Evolutionary conservation across 208 protist genomes (phyloP).

Genomic region (Entamoeba nuttalli): DNA sequence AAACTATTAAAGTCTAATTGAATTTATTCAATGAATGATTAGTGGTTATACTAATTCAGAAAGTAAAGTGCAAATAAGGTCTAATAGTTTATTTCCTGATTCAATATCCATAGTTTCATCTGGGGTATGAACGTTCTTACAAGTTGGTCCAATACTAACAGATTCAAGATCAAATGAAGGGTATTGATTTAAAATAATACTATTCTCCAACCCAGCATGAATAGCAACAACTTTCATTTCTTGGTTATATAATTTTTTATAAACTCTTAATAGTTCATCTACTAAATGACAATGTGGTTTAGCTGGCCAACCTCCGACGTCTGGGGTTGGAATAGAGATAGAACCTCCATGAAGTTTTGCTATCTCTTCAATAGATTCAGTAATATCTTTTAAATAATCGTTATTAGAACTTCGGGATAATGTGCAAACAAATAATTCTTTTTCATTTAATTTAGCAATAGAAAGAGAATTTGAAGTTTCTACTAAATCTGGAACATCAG

Average conservation of each 20-base stretch:
- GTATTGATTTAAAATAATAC: background rate
- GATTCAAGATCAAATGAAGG: background rate
- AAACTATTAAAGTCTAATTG: background rate
- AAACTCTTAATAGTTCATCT: background rate
- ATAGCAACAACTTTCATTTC: background rate
- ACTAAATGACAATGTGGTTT: background rate
- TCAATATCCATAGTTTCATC: background rate
- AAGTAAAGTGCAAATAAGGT: background rate
- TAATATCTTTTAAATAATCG: background rate
- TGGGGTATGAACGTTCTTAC: background rate
- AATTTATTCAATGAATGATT: background rate
- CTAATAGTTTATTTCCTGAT: background rate
- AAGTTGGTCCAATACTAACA: background rate
- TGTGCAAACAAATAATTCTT: background rate
- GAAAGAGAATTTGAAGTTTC: conserved; percentile 16
- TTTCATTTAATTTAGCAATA: background rate
- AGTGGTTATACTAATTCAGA: background rate
- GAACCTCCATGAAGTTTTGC: background rate
- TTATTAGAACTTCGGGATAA: background rate
- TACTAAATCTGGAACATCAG: conserved; percentile 16
- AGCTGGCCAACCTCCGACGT: background rate
- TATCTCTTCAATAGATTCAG: background rate
- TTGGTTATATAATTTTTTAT: background rate
- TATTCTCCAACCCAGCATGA: background rate
- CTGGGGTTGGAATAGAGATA: background rate